Percentiles rank a stretch among this genome's conserved stretches.
Conservation (phyloP, 192 early-diverging fungal species). For the Backusella tuberculispora region DNA sequence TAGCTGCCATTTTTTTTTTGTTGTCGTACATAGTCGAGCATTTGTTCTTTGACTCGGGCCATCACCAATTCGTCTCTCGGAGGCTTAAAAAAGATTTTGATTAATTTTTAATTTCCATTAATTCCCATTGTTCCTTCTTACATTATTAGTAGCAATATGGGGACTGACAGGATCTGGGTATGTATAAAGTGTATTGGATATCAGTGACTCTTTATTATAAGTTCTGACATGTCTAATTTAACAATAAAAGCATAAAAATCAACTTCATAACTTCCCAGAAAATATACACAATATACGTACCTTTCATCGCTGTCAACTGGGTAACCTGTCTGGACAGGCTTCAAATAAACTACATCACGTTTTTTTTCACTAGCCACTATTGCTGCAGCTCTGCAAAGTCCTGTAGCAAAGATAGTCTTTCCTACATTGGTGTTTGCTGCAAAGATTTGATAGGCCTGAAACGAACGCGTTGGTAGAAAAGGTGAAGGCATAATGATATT, state of each 20-base stretch:
- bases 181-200: slow-evolving; percentile 58
- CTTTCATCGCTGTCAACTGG: slow-evolving; percentile 76
- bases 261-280: not conserved
- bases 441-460: slow-evolving; percentile 71
- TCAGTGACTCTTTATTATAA: slow-evolving; percentile 40
- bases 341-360: slow-evolving; percentile 67
- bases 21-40: slow-evolving; percentile 36
- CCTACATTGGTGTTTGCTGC: slow-evolving; percentile 84
- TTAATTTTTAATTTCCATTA: not conserved
- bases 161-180: slow-evolving; percentile 79
- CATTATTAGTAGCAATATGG: slow-evolving; percentile 65
- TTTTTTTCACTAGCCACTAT: slow-evolving; percentile 42
- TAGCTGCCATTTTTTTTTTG: slow-evolving; percentile 43
- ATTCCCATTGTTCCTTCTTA: slow-evolving; percentile 26
- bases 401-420: slow-evolving; percentile 77
- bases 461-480: slow-evolving; percentile 51
- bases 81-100: slow-evolving; percentile 35
- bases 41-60: slow-evolving; percentile 40
- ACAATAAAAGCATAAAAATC: not conserved
- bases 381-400: slow-evolving; percentile 63
- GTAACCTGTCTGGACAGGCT: slow-evolving; percentile 86
- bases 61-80: slow-evolving; percentile 51
- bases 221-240: slow-evolving; percentile 60
- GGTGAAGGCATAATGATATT: slow-evolving; percentile 32
- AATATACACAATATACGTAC: slow-evolving; percentile 23